These are phyloP conservation scores for Penicillium steckii DNA, from an alignment of 495 filamentous ascomycete genomes.

Conservation along the genomic window DNA sequence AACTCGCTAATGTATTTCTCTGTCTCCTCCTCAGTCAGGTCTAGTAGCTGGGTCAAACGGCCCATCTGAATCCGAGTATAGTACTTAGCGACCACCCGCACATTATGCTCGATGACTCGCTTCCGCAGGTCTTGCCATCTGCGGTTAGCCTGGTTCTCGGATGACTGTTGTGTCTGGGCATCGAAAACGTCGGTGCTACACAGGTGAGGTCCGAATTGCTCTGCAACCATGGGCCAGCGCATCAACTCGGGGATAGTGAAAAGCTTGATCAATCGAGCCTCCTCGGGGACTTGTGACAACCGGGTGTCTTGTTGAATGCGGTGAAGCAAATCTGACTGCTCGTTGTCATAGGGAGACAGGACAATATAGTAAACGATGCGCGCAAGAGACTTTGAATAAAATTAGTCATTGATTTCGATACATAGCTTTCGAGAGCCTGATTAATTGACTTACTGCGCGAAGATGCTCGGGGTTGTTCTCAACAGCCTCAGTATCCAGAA, in stretches of 20 bases:
- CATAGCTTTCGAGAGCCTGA: no score
- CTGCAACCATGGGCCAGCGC: constrained; percentile 91
- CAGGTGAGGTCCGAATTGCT: constrained; percentile 85
- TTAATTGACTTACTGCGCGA: constrained; percentile 75
- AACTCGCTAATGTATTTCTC: constrained; percentile 96
- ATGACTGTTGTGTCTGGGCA: constrained; percentile 52
- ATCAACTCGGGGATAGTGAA: constrained; percentile 97
- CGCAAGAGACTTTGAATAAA: constrained; percentile 68
- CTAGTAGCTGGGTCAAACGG: constrained; percentile 83
- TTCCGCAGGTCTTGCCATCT: constrained; percentile 94
- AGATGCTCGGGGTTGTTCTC: constrained; percentile 85
- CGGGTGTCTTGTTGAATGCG: constrained; percentile 72
- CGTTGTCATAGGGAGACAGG: constrained; percentile 95
- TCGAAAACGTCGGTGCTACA: constrained; percentile 86
- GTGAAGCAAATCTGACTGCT: constrained; percentile 95
- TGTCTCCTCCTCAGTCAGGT: constrained; percentile 90
- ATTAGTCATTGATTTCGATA: constrained; percentile 7
- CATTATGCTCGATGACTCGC: constrained; percentile 98
- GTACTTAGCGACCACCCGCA: constrained; percentile 95
- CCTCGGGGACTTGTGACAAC: constrained; percentile 65
- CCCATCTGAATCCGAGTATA: constrained; percentile 95
- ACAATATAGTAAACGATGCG: constrained; percentile 97
- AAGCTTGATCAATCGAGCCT: constrained; percentile 79
- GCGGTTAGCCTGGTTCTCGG: constrained; percentile 72
- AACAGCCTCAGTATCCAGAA: constrained; percentile 91